Evolutionary conservation across 164 flowering plant species (phyloP), one percentile per base, ranked within the genome.

Genomic region (Hamamelis virginiana): DNA sequence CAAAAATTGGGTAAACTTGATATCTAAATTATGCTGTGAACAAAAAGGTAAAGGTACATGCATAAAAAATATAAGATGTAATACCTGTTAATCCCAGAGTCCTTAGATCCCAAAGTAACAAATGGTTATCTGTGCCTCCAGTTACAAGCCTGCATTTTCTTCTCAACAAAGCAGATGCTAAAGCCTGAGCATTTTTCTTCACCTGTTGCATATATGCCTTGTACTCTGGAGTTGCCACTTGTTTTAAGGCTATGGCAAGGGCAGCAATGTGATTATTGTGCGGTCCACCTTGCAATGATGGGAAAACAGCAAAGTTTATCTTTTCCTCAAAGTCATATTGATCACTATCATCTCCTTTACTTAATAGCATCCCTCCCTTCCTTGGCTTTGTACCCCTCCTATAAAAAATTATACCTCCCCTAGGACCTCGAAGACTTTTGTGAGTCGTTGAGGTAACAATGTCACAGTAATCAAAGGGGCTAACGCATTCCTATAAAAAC

Each of bases 201-300:
- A 83, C 86, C 72, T 85, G 86, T 5, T 77, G 73, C 72, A 77
- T 72, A 59, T 82, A 82, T 13, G 80, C 79, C 77, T 76, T 82
- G 69, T 66, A 85, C 45, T 68, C 84, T 0, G 86, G 84, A 48
- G 84, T 69, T 16, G 69, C 66, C 4, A 74, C 84, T 60, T 82
- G 88, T 60, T 82, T 85, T 69, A 85, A 52, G 50, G 84, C 84
- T 53, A 81, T 76, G 3, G 84, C 82, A 66, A 85, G 80, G 23
- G 84, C 88, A 26, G 79, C 88, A 68, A 81, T 82, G 28, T 81
- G 82, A 67, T 85, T 78, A 58, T 82, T 82, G 76, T 85, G 88
- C 5, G 88, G 86, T 1, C 86, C 84, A n/a, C 88, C 88, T 74
- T 85, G 84, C 44, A 80, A 50, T 13, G 83, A 65, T 16, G 87